phyloP scores from a whole-genome alignment of 1,284 basidiomycete genomes.

The Coniophora puteana region DNA sequence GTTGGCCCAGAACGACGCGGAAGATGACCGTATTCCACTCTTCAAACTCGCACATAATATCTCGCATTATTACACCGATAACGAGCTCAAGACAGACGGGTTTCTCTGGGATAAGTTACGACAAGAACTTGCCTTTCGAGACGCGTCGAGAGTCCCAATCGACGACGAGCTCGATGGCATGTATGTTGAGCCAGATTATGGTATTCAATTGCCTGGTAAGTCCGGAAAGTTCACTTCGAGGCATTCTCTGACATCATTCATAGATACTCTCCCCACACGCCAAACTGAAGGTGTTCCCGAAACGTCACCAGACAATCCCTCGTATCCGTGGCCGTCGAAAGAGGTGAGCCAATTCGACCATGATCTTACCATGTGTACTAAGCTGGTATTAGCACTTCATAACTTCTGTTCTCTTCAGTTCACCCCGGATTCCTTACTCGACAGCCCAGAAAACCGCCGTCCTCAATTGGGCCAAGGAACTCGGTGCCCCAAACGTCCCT shows the following conservation, averaged over 20 bases:
- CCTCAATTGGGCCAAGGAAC: slow-evolving; percentile 8
- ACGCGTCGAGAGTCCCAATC: background rate
- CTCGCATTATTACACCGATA: too few species aligned
- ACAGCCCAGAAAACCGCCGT: slow-evolving; percentile 6
- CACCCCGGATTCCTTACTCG: background rate
- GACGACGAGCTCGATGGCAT: background rate
- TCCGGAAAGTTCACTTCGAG: background rate
- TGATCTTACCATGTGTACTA: background rate
- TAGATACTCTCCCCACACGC: too few species aligned
- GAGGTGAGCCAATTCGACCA: background rate
- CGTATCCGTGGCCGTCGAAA: background rate
- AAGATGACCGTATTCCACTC: too few species aligned
- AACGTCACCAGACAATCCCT: too few species aligned
- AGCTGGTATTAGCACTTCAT: background rate
- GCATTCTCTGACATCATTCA: too few species aligned
- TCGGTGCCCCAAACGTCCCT: background rate
- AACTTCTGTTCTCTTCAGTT: background rate
- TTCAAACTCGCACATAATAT: too few species aligned
- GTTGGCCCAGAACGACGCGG: too few species aligned
- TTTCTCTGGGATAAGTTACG: background rate
- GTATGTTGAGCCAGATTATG: background rate
- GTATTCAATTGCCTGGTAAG: slow-evolving; percentile 1
- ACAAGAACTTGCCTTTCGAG: background rate
- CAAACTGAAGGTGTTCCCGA: too few species aligned
- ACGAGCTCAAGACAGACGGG: slow-evolving; percentile 5